Conservation (phyloP, 768 basidiomycete genomes). For the Calvatia gigantea region DNA sequence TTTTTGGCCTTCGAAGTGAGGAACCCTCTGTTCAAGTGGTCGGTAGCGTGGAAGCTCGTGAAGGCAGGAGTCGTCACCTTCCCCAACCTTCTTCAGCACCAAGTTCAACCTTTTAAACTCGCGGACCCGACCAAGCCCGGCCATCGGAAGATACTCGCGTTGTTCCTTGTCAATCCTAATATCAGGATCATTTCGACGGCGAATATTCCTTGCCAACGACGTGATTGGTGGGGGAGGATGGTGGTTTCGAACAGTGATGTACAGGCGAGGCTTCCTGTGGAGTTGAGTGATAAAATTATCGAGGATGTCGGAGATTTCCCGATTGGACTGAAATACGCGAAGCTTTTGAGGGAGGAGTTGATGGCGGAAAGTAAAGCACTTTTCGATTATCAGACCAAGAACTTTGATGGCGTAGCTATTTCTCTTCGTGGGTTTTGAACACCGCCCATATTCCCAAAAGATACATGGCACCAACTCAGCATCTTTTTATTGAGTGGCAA, state of each 20-base stretch:
- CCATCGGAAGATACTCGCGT: conserved; percentile 34
- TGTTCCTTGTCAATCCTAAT: conserved; percentile 34
- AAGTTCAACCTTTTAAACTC: conserved; percentile 30
- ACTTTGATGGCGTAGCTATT: conserved; percentile 16
- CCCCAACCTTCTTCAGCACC: conserved; percentile 35
- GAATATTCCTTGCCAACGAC: conserved; percentile 22
- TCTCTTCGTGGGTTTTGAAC: conserved; percentile 21
- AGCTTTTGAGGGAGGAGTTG: conserved; percentile 24
- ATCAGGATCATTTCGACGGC: conserved; percentile 20
- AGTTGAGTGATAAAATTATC: conserved; percentile 22
- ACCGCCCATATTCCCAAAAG: background rate
- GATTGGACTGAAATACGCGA: conserved; percentile 25
- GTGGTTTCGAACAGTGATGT: conserved; percentile 5
- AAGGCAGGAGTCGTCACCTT: conserved; percentile 35
- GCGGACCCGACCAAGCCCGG: conserved; percentile 32
- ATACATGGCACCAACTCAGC: no score
- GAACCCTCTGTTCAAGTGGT: conserved; percentile 24
- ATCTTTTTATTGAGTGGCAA: no score
- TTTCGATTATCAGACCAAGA: conserved; percentile 8
- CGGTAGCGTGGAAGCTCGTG: conserved; percentile 30
- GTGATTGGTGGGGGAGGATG: conserved; percentile 22
- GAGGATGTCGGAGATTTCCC: conserved; percentile 23
- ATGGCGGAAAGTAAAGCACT: conserved; percentile 29
- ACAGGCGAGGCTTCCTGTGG: conserved; percentile 21
- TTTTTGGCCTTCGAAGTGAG: conserved; percentile 24